A percentile compares a stretch with the other conserved stretches of the same genome.
Evolutionary conservation across 352 stramenopile species (phyloP).

Genomic region (Globisporangium mamillatum): DNA sequence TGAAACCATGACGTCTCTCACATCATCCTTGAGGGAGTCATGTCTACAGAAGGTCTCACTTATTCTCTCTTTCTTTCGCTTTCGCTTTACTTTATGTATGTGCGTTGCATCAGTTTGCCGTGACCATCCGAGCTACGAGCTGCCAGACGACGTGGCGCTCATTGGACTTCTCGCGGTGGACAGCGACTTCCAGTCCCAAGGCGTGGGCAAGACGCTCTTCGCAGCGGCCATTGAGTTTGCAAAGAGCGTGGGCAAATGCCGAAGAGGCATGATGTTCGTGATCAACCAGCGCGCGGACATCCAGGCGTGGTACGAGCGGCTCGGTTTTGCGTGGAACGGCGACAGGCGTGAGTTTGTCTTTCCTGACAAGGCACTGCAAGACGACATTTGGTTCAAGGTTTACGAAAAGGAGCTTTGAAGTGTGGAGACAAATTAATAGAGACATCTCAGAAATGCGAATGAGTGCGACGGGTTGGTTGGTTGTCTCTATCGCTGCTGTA

Average conservation of each 20-base stretch:
- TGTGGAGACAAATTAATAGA: too few relatives aligned
- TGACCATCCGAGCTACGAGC: background rate
- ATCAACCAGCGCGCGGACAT: constrained; percentile 17
- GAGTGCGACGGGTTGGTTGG: too few relatives aligned
- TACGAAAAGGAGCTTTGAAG: constrained; percentile 6
- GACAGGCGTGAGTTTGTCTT: constrained; percentile 13
- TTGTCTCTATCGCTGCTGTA: too few relatives aligned
- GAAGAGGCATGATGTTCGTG: constrained; percentile 8
- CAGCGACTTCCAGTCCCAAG: constrained; percentile 12
- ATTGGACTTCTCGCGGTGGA: constrained; percentile 12
- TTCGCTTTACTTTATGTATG: background rate
- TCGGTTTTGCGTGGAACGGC: constrained; percentile 10
- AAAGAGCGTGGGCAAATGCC: background rate
- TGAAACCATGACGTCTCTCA: background rate
- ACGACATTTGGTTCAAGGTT: constrained; percentile 14
- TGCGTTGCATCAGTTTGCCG: constrained; percentile 2
- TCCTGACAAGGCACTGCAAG: constrained; percentile 5
- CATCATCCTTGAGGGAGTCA: background rate
- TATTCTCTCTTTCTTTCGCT: background rate
- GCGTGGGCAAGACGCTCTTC: constrained; percentile 7
- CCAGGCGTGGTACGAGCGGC: constrained; percentile 11
- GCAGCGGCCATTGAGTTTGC: constrained; percentile 4
- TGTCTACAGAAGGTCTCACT: background rate
- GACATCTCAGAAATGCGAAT: too few relatives aligned
- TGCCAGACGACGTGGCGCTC: constrained; percentile 5